Conservation (phyloP, 306 rosid species). For the Nissolia schottii region DNA sequence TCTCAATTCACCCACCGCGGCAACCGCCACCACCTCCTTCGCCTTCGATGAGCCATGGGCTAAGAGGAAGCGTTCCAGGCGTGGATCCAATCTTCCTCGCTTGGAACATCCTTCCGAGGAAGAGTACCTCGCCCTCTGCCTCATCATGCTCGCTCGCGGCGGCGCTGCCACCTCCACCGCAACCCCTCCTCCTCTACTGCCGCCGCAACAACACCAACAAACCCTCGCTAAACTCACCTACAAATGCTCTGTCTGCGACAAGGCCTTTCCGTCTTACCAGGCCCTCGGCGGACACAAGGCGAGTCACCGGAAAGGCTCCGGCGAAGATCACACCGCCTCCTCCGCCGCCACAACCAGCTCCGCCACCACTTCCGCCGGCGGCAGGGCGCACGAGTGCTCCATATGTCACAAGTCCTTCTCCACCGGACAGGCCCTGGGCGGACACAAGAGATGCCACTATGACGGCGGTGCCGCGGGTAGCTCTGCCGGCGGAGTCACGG, state of each 20-base stretch:
- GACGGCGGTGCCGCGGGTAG: slow-evolving; percentile 51
- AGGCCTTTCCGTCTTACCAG: slow-evolving; percentile 74
- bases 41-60: slow-evolving; percentile 65
- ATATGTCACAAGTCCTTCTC: slow-evolving; percentile 90
- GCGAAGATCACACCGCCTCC: slow-evolving; percentile 55
- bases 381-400: slow-evolving; percentile 71
- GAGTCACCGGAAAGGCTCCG: slow-evolving; percentile 68
- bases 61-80: slow-evolving; percentile 88
- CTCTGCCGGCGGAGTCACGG: slow-evolving; percentile 29
- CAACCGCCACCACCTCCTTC: slow-evolving; percentile 46
- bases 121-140: slow-evolving; percentile 92
- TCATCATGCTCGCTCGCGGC: slow-evolving; percentile 96
- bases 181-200: background rate
- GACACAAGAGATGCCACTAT: slow-evolving; percentile 98
- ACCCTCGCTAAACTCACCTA: slow-evolving; percentile 28
- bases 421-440: slow-evolving; percentile 93
- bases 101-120: slow-evolving; percentile 58
- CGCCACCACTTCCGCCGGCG: slow-evolving; percentile 22
- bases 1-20: slow-evolving; percentile 66
- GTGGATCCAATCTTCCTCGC: slow-evolving; percentile 29
- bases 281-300: slow-evolving; percentile 98
- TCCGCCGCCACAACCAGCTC: slow-evolving; percentile 46
- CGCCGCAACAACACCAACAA: no score
- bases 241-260: slow-evolving; percentile 83
- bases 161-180: background rate